Evolutionary conservation across 805 yeast species (phyloP).

Genomic region (Teunomyces stri): DNA sequence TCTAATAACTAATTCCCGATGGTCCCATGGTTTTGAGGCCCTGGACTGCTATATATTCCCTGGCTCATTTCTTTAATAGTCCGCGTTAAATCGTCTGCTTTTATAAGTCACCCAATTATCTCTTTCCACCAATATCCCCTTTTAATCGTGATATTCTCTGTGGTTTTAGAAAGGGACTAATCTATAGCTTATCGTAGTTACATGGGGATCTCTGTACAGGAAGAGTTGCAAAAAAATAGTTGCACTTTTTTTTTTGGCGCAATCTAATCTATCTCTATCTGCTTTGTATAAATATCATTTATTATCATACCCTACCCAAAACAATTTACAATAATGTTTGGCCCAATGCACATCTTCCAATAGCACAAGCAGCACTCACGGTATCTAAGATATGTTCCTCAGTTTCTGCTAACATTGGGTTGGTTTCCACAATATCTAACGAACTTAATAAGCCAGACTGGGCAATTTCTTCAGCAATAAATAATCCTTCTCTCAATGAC

Average conservation of each 20-base stretch:
- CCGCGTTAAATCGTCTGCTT: too few relatives aligned
- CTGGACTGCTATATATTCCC: too few relatives aligned
- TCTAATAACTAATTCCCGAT: background rate
- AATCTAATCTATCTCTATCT: too few relatives aligned
- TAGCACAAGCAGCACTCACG: constrained; percentile 83
- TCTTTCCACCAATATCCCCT: too few relatives aligned
- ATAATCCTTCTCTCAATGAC: constrained; percentile 90
- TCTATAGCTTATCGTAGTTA: background rate
- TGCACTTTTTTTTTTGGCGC: too few relatives aligned
- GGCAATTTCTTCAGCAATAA: constrained; percentile 87
- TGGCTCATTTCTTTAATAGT: too few relatives aligned
- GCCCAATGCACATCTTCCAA: constrained; percentile 92
- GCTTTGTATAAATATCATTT: background rate
- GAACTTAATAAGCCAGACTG: constrained; percentile 85
- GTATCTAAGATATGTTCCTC: constrained; percentile 80
- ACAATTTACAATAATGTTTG: constrained; percentile 65
- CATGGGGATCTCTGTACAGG: background rate
- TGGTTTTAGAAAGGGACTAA: background rate
- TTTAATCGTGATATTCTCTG: too few relatives aligned
- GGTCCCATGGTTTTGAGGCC: too few relatives aligned
- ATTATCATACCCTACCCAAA: background rate
- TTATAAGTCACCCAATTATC: too few relatives aligned
- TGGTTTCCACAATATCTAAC: constrained; percentile 89
- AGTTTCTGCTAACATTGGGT: constrained; percentile 80
- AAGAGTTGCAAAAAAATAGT: background rate